These are phyloP conservation scores for Trichocomaceae sp. DNA, from an alignment of 2,329 filamentous ascomycete genomes.

Conservation along the genomic window DNA sequence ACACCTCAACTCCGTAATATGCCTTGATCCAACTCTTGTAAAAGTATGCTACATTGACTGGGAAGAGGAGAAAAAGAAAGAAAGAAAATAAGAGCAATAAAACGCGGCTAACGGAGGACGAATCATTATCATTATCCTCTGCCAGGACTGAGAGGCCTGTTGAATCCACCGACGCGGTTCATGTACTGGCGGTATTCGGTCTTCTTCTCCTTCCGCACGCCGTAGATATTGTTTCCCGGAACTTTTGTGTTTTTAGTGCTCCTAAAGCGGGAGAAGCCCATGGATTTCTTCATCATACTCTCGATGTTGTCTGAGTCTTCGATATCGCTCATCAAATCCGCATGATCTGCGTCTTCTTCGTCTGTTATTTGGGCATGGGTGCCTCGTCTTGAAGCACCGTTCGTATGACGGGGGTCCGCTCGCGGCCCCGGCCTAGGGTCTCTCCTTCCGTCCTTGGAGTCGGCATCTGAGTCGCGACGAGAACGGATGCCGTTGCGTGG, in stretches of 20 bases:
- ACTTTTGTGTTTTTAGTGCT: slow-evolving; percentile 87
- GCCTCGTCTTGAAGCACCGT: slow-evolving; percentile 26
- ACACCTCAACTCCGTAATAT: slow-evolving; percentile 8
- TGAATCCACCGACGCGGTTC: slow-evolving; percentile 48
- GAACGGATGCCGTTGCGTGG: slow-evolving; percentile 34
- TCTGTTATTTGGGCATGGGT: slow-evolving; percentile 27
- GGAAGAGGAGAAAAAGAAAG: neutral
- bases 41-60: slow-evolving; percentile 8
- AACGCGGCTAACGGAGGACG: neutral
- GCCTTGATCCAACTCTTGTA: slow-evolving; percentile 4
- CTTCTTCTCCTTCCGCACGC: slow-evolving; percentile 85
- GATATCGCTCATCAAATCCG: slow-evolving; percentile 8
- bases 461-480: slow-evolving; percentile 29
- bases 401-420: slow-evolving; percentile 18
- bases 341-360: slow-evolving; percentile 50
- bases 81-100: neutral
- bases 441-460: slow-evolving; percentile 27
- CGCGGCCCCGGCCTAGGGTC: slow-evolving; percentile 22
- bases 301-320: slow-evolving; percentile 47
- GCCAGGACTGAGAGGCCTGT: slow-evolving; percentile 43
- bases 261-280: slow-evolving; percentile 84
- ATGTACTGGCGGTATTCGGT: slow-evolving; percentile 96
- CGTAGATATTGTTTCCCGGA: slow-evolving; percentile 76
- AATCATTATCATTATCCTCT: slow-evolving; percentile 26
- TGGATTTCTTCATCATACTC: slow-evolving; percentile 70